Evolutionary conservation across 2,329 filamentous ascomycete species (phyloP).

Genomic region (Fusarium cicatricum): DNA sequence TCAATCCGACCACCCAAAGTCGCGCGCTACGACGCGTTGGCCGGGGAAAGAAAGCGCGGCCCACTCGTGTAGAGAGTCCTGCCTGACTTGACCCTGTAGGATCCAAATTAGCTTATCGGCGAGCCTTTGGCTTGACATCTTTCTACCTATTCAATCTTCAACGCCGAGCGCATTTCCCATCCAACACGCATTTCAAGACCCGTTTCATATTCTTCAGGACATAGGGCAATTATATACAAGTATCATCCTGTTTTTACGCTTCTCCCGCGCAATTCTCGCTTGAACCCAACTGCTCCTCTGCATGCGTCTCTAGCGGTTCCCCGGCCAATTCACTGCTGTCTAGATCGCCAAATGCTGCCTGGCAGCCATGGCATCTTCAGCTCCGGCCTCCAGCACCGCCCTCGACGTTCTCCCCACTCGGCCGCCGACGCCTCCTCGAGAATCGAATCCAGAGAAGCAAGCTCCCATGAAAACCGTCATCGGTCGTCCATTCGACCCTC

Average conservation of each 20-base stretch:
- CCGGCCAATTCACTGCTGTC: slow-evolving; percentile 46
- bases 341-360: slow-evolving; percentile 52
- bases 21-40: slow-evolving; percentile 37
- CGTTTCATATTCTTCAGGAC: not conserved
- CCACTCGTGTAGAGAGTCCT: slow-evolving; percentile 21
- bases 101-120: slow-evolving; percentile 16
- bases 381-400: slow-evolving; percentile 46
- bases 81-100: slow-evolving; percentile 8
- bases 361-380: slow-evolving; percentile 55
- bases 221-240: too few relatives aligned
- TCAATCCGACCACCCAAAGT: slow-evolving; percentile 23
- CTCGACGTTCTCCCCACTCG: slow-evolving; percentile 64
- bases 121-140: slow-evolving; percentile 18
- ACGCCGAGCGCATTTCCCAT: slow-evolving; percentile 14
- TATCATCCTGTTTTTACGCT: not conserved
- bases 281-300: slow-evolving; percentile 12
- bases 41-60: slow-evolving; percentile 34
- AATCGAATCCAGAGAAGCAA: slow-evolving; percentile 53
- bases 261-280: slow-evolving; percentile 5
- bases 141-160: too few relatives aligned
- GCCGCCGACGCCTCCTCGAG: slow-evolving; percentile 74
- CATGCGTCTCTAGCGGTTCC: slow-evolving; percentile 36
- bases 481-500: slow-evolving; percentile 49
- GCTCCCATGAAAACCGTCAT: slow-evolving; percentile 48
- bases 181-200: not conserved